Evolutionary conservation across 2,329 filamentous ascomycete genomes (phyloP).

Genomic region (Paraphaeosphaeria sporulosa): DNA sequence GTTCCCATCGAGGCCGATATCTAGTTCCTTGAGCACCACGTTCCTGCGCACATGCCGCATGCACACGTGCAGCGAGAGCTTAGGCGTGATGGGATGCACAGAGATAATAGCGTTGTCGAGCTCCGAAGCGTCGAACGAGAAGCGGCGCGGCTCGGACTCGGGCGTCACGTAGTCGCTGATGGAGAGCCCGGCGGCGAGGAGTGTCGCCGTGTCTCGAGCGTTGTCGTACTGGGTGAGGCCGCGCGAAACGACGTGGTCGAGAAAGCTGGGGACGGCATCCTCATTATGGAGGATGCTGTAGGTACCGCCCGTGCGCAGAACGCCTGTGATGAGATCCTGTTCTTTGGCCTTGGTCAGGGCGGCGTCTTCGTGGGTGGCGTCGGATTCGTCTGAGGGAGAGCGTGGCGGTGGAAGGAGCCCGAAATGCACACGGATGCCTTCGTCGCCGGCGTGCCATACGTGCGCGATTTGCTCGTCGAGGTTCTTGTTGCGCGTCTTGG

Average conservation of each 20-base stretch:
- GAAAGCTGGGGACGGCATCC: slow-evolving; percentile 21
- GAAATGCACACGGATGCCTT: slow-evolving; percentile 30
- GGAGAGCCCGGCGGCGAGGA: slow-evolving; percentile 26
- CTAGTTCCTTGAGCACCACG: slow-evolving; percentile 23
- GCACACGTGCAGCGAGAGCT: slow-evolving; percentile 21
- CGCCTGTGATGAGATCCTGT: slow-evolving; percentile 30
- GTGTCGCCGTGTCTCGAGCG: slow-evolving; percentile 29
- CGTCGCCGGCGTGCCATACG: slow-evolving; percentile 27
- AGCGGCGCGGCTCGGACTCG: slow-evolving; percentile 26
- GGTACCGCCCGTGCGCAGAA: slow-evolving; percentile 32
- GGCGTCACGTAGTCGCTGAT: slow-evolving; percentile 30
- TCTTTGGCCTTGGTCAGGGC: slow-evolving; percentile 16
- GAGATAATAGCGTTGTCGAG: slow-evolving; percentile 25
- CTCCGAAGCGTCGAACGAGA: slow-evolving; percentile 27
- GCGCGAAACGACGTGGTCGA: slow-evolving; percentile 31
- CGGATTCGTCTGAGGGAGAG: slow-evolving; percentile 4
- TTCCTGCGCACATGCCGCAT: slow-evolving; percentile 30
- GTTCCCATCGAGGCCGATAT: slow-evolving; percentile 26
- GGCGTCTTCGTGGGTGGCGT: background rate
- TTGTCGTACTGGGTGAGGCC: slow-evolving; percentile 34
- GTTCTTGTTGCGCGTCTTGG: slow-evolving; percentile 19
- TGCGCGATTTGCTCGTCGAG: slow-evolving; percentile 27
- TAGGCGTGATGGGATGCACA: slow-evolving; percentile 25
- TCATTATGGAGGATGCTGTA: slow-evolving; percentile 28
- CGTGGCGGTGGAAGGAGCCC: slow-evolving; percentile 24